Base-by-base conservation (phyloP, 2,329 filamentous ascomycete species). In the Sclerotinia nivalis region DNA sequence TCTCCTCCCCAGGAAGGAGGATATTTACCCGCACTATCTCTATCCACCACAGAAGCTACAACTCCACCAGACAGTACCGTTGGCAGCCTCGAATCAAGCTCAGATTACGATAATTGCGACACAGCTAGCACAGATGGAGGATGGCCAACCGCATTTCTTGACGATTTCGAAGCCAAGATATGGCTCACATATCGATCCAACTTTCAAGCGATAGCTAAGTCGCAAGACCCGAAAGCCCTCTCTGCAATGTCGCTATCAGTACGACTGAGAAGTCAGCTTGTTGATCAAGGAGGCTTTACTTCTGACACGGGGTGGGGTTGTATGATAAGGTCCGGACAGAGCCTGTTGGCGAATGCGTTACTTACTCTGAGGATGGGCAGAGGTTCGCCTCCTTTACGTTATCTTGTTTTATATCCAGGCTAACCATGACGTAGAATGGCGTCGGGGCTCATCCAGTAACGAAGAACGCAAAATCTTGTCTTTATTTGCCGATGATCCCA, bases 281-380 rank as follows among this genome's bases (percentile, higher is more conserved):
- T 88, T 15, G 93, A 97, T 62, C 88, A 92, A 70, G 85, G 85
- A 37, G 93, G 92, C 6, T 99, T 98, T 80, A 91, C 93, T 15
- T 95, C 93, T 2, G 96, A 99, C 79, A 94, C 93, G 13, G 96
- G 96, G 66, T 99, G 96, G 93, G 96, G 96, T 0, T 99, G 96
- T 78, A 99, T 99, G 96, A 98, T 99, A 75, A 86, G 96, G 71
- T 97, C 95, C 8, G 96, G 96, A 4, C 96, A 99, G 82, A 95
- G 93, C 77, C 84, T 99, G 37, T 84, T 99, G 55, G 95, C 95
- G 58, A 99, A 98, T 80, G 86, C 95, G 1, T 84, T 98, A 75
- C 82, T 88, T 25, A 85, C 91, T 69, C 82, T 94, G 61, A 84
- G 86, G 52, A 82, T 97, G 31, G 95, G 96, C 28, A 88, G 96